Base-by-base conservation (phyloP, 2,329 filamentous ascomycete species). In the Leptographium radiaticola region DNA sequence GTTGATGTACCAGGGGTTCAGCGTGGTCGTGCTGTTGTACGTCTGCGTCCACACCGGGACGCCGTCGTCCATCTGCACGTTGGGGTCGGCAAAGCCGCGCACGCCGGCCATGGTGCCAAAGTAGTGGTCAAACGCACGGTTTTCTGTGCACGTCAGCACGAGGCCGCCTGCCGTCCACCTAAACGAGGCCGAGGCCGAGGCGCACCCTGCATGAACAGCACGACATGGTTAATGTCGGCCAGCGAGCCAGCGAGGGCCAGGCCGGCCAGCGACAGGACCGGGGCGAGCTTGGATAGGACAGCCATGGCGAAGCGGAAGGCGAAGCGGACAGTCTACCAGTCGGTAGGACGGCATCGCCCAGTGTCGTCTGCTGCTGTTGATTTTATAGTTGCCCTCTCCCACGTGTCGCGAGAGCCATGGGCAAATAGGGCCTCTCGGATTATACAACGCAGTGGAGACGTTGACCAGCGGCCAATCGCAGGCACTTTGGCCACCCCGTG, bases 61-160 rank as follows among this genome's bases (percentile, higher is more conserved):
- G 39, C 38, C 39, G 46, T 30, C 30, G 52, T 77, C 76, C 49
- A 72, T 62, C 57, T 77, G 73, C 1, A 75, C 67, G 54, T 80
- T 80, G 7, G 76, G 76, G 58, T 80, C 76, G 30, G 71, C 71
- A 62, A 79, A 79, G 4, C 76, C 75, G 39, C 76, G 70, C 39
- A 77, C 71, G n/a, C 75, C 75, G 4, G 75, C 71, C 75, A 78
- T 76, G 4, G 74, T 76, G 13, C 75, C 75, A 62, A 76, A 77
- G 59, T 77, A 77, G 66, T 77, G 53, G 44, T 52, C 45, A 38
- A 52, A 55, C 8, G 53, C 44, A 4, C 50, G 20, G 33, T 52
- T 49, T 40, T 52, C 49, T 25, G 25, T 25, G 25, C 25, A 25
- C 25, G 25, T 25, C 25, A 25, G 25, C 25, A 25, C 25, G 25